Evolutionary conservation across 768 basidiomycete genomes (phyloP).

Genomic region (Harrya chromipes): DNA sequence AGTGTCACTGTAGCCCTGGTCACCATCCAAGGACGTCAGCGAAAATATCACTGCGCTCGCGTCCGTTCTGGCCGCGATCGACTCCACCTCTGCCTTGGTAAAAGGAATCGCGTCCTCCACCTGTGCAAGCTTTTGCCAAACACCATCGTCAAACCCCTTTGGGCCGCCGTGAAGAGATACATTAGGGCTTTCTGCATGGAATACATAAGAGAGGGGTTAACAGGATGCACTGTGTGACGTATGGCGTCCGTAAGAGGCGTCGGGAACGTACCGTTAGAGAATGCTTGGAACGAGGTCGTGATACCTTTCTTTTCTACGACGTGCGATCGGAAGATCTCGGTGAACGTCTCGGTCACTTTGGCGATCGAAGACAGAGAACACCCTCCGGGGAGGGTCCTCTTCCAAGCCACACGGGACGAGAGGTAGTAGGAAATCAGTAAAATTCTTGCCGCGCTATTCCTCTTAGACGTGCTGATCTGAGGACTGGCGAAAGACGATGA

Average conservation of each 20-base stretch:
- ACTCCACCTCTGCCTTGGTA: slow-evolving; percentile 47
- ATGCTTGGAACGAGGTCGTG: slow-evolving; percentile 43
- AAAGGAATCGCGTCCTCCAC: slow-evolving; percentile 49
- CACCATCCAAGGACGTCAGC: slow-evolving; percentile 57
- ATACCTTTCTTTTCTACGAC: slow-evolving; percentile 53
- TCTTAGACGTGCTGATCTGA: slow-evolving; percentile 13
- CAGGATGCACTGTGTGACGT: not conserved
- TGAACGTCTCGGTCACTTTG: slow-evolving; percentile 44
- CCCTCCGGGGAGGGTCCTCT: too few species aligned
- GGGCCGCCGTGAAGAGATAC: slow-evolving; percentile 77
- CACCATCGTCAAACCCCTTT: slow-evolving; percentile 55
- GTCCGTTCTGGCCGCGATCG: slow-evolving; percentile 35
- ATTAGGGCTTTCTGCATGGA: slow-evolving; percentile 39
- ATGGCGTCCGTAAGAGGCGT: too few species aligned
- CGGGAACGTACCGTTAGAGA: slow-evolving; percentile 33
- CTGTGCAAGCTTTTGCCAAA: slow-evolving; percentile 47
- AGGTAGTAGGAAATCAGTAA: too few species aligned
- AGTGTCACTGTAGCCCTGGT: slow-evolving; percentile 69
- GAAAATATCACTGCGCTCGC: slow-evolving; percentile 50
- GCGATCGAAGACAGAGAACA: too few species aligned
- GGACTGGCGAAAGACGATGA: slow-evolving; percentile 16
- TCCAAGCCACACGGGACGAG: too few species aligned
- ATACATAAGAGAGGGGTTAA: not conserved
- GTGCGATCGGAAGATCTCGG: slow-evolving; percentile 41
- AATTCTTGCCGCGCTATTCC: not conserved